Base-by-base conservation (phyloP, 2,329 filamentous ascomycete species). In the Sporothrix schenckii region DNA sequence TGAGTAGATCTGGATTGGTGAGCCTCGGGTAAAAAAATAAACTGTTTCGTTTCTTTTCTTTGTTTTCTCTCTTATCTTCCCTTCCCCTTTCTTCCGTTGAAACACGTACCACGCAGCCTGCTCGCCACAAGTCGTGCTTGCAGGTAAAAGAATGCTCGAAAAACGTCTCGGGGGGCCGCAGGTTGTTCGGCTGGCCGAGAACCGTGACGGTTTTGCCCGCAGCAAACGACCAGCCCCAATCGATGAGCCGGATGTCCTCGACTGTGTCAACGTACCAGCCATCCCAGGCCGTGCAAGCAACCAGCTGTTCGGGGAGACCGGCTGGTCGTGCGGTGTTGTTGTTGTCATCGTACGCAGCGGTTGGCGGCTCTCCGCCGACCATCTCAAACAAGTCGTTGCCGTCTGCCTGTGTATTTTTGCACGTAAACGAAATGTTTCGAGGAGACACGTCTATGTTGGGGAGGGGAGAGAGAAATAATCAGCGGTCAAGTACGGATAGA, bases 51-150 rank as follows among this genome's bases (percentile, higher is more conserved):
- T n/a, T n/a, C n/a, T n/a, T 27, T 34, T 34, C 6, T 34, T 34
- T 6, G 4, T 27, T 27, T 4, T 4, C 4, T 27, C 6, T 5
- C 27, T 34, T 34, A 9, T 34, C 7, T 34, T 34, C 7, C 6
- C 9, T 34, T 9, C 7, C 7, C 6, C 7, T 9, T 34, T 34
- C 34, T 34, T 34, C 30, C 5, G 5, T 7, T 34, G 7, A 4
- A 5, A 34, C 1, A 34, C 34, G 6, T 49, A 65, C 41, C 41
- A 50, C 41, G 13, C 39, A 44, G 4, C 21, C 60, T 24, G 60
- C 60, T 30, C 60, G 19, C 41, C 41, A 65, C 39, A 65, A 19
- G 14, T 65, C 41, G 21, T 65, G 60, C 60, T 65, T 65, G n/a
- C 19, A 65, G 60, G 39, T 49, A 19, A 65, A 65, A 1, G 41